Conservation (phyloP, 208 protist species). For the Vickermania ingenoplastis region DNA sequence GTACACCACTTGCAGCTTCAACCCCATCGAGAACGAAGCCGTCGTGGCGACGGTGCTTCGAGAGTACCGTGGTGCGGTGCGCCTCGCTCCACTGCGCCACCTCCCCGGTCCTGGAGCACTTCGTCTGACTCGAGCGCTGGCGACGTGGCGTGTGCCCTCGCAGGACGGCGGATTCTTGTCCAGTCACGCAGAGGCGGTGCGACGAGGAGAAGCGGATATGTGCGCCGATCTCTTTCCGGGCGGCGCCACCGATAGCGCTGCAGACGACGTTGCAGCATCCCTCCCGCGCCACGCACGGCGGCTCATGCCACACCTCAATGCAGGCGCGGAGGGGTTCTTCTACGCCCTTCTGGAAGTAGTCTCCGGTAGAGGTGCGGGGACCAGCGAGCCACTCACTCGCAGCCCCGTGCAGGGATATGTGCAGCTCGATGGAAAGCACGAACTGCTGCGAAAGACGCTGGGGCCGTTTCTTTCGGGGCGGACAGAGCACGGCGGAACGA, state of each 20-base stretch:
- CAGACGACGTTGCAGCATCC: background rate
- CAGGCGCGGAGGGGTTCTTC: conserved; percentile 67
- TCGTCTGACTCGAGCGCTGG: conserved; percentile 27
- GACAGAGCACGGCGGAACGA: too few species aligned
- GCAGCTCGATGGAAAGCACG: too few species aligned
- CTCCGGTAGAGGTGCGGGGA: too few species aligned
- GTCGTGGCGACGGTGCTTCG: conserved; percentile 80
- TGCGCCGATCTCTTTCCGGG: conserved; percentile 23
- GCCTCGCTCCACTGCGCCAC: conserved; percentile 23
- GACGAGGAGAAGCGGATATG: conserved; percentile 17
- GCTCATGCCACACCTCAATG: conserved; percentile 58
- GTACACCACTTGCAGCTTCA: conserved; percentile 95
- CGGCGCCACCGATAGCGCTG: conserved; percentile 1
- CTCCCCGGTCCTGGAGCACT: conserved; percentile 1
- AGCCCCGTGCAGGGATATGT: too few species aligned
- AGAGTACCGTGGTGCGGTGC: conserved; percentile 19
- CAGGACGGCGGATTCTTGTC: conserved; percentile 39
- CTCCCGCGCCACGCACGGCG: conserved; percentile 39
- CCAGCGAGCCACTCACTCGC: too few species aligned
- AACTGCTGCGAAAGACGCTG: too few species aligned
- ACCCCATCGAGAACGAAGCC: conserved; percentile 95
- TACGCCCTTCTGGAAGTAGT: conserved; percentile 30
- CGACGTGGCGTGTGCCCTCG: conserved; percentile 53
- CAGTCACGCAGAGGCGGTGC: conserved; percentile 22
- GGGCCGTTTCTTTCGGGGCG: too few species aligned